Conservation (phyloP, 108 stramenopile species). For the Nitzschia inconspicua region DNA sequence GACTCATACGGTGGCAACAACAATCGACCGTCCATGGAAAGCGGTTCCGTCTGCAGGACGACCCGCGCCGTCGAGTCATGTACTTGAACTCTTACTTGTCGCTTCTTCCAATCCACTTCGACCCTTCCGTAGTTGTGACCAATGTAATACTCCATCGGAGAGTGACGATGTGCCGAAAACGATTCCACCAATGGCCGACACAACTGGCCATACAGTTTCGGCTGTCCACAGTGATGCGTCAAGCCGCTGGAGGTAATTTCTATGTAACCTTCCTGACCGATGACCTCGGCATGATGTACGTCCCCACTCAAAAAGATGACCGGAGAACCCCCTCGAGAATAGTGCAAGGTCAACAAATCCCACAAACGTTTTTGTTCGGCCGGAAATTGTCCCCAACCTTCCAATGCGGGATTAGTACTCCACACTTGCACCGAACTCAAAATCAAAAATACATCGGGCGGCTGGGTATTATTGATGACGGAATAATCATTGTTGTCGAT, state of each 20-base stretch:
- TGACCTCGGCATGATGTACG: constrained; percentile 88
- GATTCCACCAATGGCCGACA: constrained; percentile 57
- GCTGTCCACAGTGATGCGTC: constrained; percentile 70
- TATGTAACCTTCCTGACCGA: constrained; percentile 38
- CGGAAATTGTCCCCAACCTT: constrained; percentile 90
- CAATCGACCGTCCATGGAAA: constrained; percentile 5
- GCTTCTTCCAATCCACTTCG: constrained; percentile 44
- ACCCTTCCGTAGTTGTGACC: constrained; percentile 47
- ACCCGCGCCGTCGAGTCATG: constrained; percentile 14
- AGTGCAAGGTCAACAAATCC: constrained; percentile 36
- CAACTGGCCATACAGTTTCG: constrained; percentile 60
- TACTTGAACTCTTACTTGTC: constrained; percentile 10
- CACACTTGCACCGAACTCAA: constrained; percentile 80
- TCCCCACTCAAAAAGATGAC: constrained; percentile 78
- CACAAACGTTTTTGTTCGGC: constrained; percentile 55
- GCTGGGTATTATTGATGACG: neutral
- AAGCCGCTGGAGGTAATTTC: constrained; percentile 89
- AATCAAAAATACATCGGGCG: constrained; percentile 55
- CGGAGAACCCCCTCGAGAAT: constrained; percentile 13
- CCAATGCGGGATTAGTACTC: constrained; percentile 83
- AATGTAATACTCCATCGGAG: constrained; percentile 28
- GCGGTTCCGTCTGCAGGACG: constrained; percentile 17
- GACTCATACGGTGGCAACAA: constrained; percentile 11
- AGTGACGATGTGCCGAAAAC: constrained; percentile 23
- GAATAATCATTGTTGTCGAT: neutral